These are phyloP conservation scores for Phytomonas sp. DNA, from an alignment of 208 protist genomes.

Conservation along the genomic window DNA sequence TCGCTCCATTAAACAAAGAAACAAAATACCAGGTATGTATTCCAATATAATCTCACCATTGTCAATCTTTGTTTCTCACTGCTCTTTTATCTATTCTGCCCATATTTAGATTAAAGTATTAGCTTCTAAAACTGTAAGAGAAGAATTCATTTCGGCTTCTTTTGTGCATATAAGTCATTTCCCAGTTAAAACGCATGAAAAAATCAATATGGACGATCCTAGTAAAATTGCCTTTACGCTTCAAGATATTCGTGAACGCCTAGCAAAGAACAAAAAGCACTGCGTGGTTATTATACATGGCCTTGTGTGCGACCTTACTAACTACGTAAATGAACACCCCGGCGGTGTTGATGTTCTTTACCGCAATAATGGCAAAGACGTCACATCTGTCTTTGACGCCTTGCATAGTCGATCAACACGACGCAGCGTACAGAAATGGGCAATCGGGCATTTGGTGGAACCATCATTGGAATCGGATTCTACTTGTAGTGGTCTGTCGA, in stretches of 20 bases:
- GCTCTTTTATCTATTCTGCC: background rate
- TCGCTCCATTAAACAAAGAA: background rate
- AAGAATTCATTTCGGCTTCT: background rate
- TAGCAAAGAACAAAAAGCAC: slow-evolving; percentile 14
- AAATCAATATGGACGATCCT: background rate
- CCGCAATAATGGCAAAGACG: slow-evolving; percentile 31
- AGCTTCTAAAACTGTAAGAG: background rate
- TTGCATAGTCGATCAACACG: slow-evolving; percentile 18
- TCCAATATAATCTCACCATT: background rate
- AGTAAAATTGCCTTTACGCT: background rate
- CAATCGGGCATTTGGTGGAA: background rate
- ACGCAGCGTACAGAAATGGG: background rate
- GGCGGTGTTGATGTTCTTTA: slow-evolving; percentile 41
- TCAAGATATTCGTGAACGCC: background rate
- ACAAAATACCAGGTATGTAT: background rate
- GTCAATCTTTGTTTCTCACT: background rate
- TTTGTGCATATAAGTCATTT: background rate
- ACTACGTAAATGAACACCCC: slow-evolving; percentile 70
- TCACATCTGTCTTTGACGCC: slow-evolving; percentile 22
- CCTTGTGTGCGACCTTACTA: slow-evolving; percentile 81
- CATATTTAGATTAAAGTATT: background rate
- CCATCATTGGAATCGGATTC: background rate
- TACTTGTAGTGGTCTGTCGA: background rate
- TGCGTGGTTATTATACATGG: slow-evolving; percentile 41
- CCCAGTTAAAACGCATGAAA: background rate